These are phyloP conservation scores for Alternaria panax DNA, from an alignment of 2,329 filamentous ascomycete species.

Conservation along the genomic window DNA sequence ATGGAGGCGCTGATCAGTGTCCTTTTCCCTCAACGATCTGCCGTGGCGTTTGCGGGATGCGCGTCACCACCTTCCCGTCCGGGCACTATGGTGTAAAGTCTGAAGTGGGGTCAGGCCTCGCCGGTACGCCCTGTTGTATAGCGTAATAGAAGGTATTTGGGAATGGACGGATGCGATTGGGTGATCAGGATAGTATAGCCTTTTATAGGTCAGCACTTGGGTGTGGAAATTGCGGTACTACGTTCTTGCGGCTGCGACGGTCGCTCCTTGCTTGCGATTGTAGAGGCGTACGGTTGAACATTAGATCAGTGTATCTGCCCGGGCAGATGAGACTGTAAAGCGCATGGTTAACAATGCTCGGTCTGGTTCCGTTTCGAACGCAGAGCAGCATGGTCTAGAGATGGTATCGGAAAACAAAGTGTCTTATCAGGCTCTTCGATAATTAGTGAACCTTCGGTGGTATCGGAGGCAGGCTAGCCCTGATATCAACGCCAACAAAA, in stretches of 20 bases:
- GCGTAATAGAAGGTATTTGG: neutral
- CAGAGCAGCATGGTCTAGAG: no score
- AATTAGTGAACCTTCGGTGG: no score
- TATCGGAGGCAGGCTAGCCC: no score
- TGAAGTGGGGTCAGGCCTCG: slow-evolving; percentile 1
- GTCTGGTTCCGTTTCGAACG: no score
- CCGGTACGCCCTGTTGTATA: neutral
- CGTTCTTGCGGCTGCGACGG: neutral
- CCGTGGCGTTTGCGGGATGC: neutral
- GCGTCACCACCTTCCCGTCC: neutral
- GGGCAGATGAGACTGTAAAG: no score
- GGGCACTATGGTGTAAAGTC: neutral
- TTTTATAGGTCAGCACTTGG: neutral
- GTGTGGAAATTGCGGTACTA: neutral
- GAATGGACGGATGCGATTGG: neutral
- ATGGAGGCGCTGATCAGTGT: neutral
- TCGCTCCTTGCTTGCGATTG: neutral
- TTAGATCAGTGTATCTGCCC: no score
- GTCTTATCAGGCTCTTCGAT: no score
- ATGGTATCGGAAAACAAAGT: no score
- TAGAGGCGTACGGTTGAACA: neutral
- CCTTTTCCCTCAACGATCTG: neutral
- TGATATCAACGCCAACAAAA: neutral
- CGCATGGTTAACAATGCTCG: no score
- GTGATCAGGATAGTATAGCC: neutral